Base-by-base conservation (phyloP, 2,329 filamentous ascomycete species). In the Colletotrichum shisoi region DNA sequence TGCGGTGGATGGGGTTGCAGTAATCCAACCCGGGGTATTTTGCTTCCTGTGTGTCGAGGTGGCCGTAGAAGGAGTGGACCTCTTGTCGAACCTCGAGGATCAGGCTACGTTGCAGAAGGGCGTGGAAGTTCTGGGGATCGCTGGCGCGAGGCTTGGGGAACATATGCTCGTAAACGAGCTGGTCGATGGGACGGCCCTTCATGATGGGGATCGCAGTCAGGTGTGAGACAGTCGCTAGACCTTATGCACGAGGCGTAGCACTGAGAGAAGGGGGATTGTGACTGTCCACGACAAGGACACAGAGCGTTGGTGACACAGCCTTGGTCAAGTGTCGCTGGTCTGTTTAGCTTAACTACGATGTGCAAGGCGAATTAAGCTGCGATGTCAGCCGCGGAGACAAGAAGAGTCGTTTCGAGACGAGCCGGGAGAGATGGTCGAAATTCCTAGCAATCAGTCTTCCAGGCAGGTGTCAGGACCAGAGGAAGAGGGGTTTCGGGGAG, bases 1-100 rank as follows among this genome's bases (percentile, higher is more conserved):
- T 88, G 70, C 91, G 89, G 77, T 94, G 91, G 8, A 89, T 90
- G 27, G 79, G 81, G 74, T 91, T 83, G 67, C 85, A 88, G 81
- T 94, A 94, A 81, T 94, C 91, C 63, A 94, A 85, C 37, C 91
- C 91, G 0, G 91, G 91, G 71, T 94, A 94, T 72, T 92, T 91
- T 71, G 91, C 91, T 80, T 94, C 91, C 71, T 90, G 87, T 31
- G 89, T 92, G 74, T 92, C 89, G 71, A 94, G 85, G 74, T 91
- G 89, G 71, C 91, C 91, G 77, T 92, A 94, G 79, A 92, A 94
- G 58, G 88, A 86, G 71, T 89, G 86, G 1, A 91, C 92, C 77
- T 94, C 91, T 74, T 91, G 88, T 65, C 91, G 89, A 65, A 94
- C 91, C 80, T 94, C 91, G 70, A 87, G 86, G 57, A 94, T 89